phyloP scores from a whole-genome alignment of 78 protist species.

The Cavenderia fasciculata region DNA sequence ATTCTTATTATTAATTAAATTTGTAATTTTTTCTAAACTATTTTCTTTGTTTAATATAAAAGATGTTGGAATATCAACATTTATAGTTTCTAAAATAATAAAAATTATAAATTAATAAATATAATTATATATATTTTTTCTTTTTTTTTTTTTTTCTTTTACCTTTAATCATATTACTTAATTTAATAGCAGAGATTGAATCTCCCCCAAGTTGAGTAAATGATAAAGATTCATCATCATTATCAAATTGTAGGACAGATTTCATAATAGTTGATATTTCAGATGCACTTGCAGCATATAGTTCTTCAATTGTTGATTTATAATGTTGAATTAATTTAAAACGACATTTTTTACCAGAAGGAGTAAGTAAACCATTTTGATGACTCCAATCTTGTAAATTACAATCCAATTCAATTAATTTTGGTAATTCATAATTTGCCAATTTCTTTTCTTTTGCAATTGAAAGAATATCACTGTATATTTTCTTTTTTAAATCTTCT shows the following conservation, averaged over 20 bases:
- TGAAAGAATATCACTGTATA: constrained; percentile 28
- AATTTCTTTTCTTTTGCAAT: constrained; percentile 36
- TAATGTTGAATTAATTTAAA: constrained; percentile 18
- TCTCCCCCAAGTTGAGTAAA: constrained; percentile 72
- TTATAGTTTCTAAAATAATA: constrained; percentile 9
- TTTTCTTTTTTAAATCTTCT: not conserved
- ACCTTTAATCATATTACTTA: constrained; percentile 20
- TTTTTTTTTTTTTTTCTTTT: not conserved
- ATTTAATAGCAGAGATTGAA: constrained; percentile 52
- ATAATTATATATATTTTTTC: not conserved
- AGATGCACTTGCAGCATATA: constrained; percentile 8
- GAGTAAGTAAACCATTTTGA: constrained; percentile 65
- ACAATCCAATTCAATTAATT: constrained; percentile 25
- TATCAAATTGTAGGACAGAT: constrained; percentile 19
- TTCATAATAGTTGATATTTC: not conserved
- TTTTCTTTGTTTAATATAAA: constrained; percentile 36
- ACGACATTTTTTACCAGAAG: constrained; percentile 66
- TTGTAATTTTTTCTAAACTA: constrained; percentile 1
- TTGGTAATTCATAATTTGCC: constrained; percentile 81
- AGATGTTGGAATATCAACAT: constrained; percentile 38
- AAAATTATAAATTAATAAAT: too few species aligned
- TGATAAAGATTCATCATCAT: not conserved
- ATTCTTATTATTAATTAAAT: not conserved
- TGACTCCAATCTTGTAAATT: constrained; percentile 63
- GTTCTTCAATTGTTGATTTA: not conserved